These are phyloP conservation scores for Gynochthodes officinalis DNA, from an alignment of 257 asterid genomes.

Conservation along the genomic window DNA sequence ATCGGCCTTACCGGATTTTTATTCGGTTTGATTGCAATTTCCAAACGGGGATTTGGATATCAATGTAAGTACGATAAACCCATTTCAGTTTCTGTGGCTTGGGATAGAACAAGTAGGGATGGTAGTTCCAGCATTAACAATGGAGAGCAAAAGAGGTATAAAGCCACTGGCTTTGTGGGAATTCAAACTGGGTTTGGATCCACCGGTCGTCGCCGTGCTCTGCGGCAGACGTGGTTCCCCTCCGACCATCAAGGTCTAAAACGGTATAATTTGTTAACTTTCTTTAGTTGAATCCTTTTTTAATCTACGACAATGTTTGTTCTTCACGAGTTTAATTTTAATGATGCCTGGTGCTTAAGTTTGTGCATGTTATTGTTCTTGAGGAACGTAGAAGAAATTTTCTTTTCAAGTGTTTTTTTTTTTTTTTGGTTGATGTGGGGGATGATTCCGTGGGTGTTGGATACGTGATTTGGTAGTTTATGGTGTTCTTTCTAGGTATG, in stretches of 20 bases:
- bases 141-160: constrained; percentile 59
- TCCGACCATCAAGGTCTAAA: constrained; percentile 71
- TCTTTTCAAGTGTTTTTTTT: too few relatives aligned
- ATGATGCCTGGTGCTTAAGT: neutral
- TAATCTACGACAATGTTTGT: neutral
- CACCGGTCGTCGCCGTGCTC: constrained; percentile 63
- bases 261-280: constrained; percentile 40
- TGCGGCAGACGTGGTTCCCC: constrained; percentile 96
- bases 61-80: constrained; percentile 53
- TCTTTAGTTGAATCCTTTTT: neutral
- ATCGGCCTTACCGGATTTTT: constrained; percentile 54
- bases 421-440: too few relatives aligned
- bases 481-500: neutral
- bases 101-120: constrained; percentile 56
- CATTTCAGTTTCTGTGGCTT: constrained; percentile 63
- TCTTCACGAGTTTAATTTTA: neutral
- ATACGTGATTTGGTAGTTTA: neutral
- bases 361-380: neutral
- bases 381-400: neutral
- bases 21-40: constrained; percentile 50
- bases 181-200: constrained; percentile 90
- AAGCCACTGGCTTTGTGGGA: constrained; percentile 94
- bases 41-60: constrained; percentile 36
- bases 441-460: neutral
- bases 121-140: constrained; percentile 14